Conservation (phyloP, 805 yeast genomes). For the Cyberlindnera americana region DNA sequence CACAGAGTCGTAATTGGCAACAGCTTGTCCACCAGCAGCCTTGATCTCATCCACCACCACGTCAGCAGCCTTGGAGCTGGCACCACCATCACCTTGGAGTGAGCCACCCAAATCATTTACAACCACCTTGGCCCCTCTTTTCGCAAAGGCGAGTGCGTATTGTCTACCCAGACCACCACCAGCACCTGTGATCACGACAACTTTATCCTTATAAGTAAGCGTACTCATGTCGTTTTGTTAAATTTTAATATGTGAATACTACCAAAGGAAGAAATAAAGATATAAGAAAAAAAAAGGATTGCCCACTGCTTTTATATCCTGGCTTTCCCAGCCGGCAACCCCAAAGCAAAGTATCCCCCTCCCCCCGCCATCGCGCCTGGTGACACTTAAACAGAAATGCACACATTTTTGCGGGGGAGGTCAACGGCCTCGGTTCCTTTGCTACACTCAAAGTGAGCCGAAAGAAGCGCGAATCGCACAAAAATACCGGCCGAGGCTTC, state of each 20-base stretch:
- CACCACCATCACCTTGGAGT: conserved; percentile 67
- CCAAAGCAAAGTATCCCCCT: too few relatives aligned
- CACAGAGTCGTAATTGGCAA: conserved; percentile 91
- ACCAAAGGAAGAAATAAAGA: neutral
- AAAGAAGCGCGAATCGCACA: neutral
- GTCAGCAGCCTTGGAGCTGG: conserved; percentile 77
- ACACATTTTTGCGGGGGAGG: conserved; percentile 3
- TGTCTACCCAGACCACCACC: conserved; percentile 95
- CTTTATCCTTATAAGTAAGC: conserved; percentile 69
- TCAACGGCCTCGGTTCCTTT: conserved; percentile 4
- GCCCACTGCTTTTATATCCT: conserved; percentile 1
- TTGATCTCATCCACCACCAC: conserved; percentile 82
- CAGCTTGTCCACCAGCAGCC: conserved; percentile 77
- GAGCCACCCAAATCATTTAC: conserved; percentile 93
- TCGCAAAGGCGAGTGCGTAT: conserved; percentile 83
- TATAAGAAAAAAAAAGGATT: too few relatives aligned
- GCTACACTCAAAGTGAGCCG: neutral
- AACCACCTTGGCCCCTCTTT: conserved; percentile 91
- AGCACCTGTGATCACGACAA: conserved; percentile 92
- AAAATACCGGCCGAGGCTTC: neutral
- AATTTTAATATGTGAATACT: neutral
- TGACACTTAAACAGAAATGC: conserved; percentile 2
- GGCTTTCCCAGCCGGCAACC: too few relatives aligned
- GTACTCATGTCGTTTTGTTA: conserved; percentile 24
- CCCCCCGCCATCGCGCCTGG: conserved; percentile 6